Conservation (phyloP, 2,329 filamentous ascomycete species). For the Fusarium aywerte region DNA sequence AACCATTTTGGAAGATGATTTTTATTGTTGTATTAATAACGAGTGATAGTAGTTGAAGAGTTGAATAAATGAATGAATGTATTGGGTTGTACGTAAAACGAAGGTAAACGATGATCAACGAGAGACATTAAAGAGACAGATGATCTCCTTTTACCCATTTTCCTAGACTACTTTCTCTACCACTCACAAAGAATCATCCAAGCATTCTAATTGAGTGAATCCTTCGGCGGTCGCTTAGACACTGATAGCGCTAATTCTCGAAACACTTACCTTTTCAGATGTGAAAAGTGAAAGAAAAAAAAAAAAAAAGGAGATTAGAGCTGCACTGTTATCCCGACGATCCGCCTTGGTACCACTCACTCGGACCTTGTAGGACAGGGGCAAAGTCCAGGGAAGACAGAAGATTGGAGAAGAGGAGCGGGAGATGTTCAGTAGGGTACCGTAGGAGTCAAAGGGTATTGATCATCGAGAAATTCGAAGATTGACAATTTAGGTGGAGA, state of each 20-base stretch:
- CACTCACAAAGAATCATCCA: not conserved
- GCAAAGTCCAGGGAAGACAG: not conserved
- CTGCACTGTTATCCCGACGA: constrained; percentile 12
- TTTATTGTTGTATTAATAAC: not conserved
- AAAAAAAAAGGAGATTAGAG: constrained; percentile 28
- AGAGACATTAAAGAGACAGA: not conserved
- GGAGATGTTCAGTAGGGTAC: not conserved
- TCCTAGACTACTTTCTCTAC: not conserved
- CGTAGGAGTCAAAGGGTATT: not conserved
- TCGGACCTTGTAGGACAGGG: constrained; percentile 8
- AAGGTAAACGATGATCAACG: not conserved
- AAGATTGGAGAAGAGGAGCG: constrained; percentile 2
- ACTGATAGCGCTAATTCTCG: constrained; percentile 19
- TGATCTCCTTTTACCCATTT: constrained; percentile 8
- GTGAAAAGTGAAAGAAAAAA: no score
- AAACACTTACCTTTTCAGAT: constrained; percentile 21
- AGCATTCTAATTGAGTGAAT: constrained; percentile 20
- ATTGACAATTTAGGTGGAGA: not conserved
- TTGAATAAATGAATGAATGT: constrained; percentile 37
- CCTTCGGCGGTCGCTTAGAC: constrained; percentile 25
- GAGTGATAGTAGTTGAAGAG: constrained; percentile 9
- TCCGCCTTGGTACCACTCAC: constrained; percentile 11
- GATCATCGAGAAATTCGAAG: not conserved
- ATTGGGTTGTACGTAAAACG: constrained; percentile 21
- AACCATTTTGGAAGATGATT: constrained; percentile 35